Base-by-base conservation (phyloP, 371 early-diverging fungal species). In the Lichtheimia ornata region DNA sequence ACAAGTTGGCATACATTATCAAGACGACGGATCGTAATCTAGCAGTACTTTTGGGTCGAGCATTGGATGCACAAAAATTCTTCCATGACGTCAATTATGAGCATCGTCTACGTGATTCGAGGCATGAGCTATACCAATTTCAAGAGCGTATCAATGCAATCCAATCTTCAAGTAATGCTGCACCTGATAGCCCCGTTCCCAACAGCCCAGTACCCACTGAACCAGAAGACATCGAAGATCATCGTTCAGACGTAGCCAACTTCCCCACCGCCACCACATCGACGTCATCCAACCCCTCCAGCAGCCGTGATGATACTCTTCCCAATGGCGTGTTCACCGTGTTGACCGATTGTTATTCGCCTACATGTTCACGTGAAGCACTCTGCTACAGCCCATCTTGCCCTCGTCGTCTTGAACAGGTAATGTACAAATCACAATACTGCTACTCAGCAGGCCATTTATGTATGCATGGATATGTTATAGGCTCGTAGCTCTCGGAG, bases 301-400 rank as follows among this genome's bases (percentile, higher is more conserved):
- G 22, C 3, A 50, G 22, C 17, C n/a, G 20, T 14, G 71, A 71
- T 24, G 50, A 53, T 2, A 66, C 55, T 2, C 59, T 76, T 17
- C 90, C 90, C 5, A 89, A 84, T 55, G 61, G 95, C 27, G 90
- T 96, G 0, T 95, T 94, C 73, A 92, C 93, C 0, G 74, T 91
- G 11, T 73, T 95, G 61, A 89, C 95, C 0, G 90, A 90, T 51
- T 97, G 97, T 69, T 95, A 94, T 71, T 92, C 94, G 20, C 93
- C 95, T 0, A 95, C 95, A 0, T 97, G 97, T 68, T 79, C 91
- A 1, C 71, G 81, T 15, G 90, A 88, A 20, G 82, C 68, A 44
- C 70, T 90, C 4, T 96, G 96, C 74, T 96, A 96, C 77, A 89
- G 91, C 56, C 82, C 87, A 17, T 77, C 87, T 1, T 95, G 95